Evolutionary conservation across 305 asterid genomes (phyloP), one percentile per base, ranked within the genome.

Genomic region (Fraxinus floribunda): DNA sequence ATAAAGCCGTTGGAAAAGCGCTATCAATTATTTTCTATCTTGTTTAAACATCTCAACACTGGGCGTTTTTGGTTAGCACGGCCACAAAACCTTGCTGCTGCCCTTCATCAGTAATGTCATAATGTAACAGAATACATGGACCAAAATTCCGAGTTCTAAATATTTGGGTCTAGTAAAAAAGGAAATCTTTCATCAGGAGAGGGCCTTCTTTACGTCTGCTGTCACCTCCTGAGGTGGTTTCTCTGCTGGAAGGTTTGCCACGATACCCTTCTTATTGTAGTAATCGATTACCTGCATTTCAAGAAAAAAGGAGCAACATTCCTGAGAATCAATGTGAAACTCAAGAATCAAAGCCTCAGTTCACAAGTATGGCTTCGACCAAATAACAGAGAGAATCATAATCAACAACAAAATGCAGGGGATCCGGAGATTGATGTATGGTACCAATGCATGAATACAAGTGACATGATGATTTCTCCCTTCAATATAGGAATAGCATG

Each of bases 241-340:
- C 85, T 93, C 95, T 13, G 95, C 95, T 1, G 90, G 93, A 79
- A 94, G 93, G 86, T 88, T 89, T 2, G 91, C 93, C 80, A 90
- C 91, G 10, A 88, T 73, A 41, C 93, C 93, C 89, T 89, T 92
- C 80, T 81, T 90, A 13, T 75, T 86, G 75, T 92, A 92, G 83
- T 94, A 91, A 78, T 89, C 91, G 44, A 92, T 89, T 9, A 92
- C 97, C 97, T 94, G 92, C 78, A 84, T 30, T 13, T 44, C 16
- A 1, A 26, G 38, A 66, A 26, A 66, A 15, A 66, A 66, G 36
- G 22, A 52, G 62, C n/a, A 16, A 49, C 20, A 11, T 49, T 15
- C 60, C 20, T 13, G 7, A 15, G 5, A 49, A 66, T 24, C 5
- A 24, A 7, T 3, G 36, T 2, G 8, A 66, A 66, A 24, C 74